Conservation (phyloP, 2,329 filamentous ascomycete genomes). For the Aureobasidium sp. region DNA sequence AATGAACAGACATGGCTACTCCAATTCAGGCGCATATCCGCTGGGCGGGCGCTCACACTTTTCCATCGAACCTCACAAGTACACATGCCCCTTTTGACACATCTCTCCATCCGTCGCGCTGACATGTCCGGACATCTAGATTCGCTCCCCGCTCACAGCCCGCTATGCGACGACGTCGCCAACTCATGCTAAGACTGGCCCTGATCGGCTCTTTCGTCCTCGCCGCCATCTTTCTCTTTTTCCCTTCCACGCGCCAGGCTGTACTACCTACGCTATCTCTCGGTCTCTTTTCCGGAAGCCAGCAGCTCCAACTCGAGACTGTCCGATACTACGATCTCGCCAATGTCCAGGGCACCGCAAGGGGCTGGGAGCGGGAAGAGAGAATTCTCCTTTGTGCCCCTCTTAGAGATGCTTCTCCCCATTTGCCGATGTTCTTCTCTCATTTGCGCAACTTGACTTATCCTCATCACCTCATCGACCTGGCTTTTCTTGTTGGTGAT, state of each 20-base stretch:
- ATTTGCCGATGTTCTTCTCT: slow-evolving; percentile 97
- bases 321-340: slow-evolving; percentile 95
- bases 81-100: not conserved
- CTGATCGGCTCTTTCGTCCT: slow-evolving; percentile 49
- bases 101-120: not conserved
- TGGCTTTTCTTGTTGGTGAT: slow-evolving; percentile 94
- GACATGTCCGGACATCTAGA: slow-evolving; percentile 39
- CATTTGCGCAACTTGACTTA: slow-evolving; percentile 96
- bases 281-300: slow-evolving; percentile 56
- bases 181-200: slow-evolving; percentile 62
- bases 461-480: slow-evolving; percentile 89
- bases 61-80: slow-evolving; percentile 20
- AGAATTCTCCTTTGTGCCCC: slow-evolving; percentile 92
- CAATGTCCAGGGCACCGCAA: slow-evolving; percentile 82
- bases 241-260: slow-evolving; percentile 63
- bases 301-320: slow-evolving; percentile 76
- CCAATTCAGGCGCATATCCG: slow-evolving; percentile 19
- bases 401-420: slow-evolving; percentile 82
- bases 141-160: slow-evolving; percentile 79
- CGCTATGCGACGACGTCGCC: slow-evolving; percentile 64
- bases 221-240: slow-evolving; percentile 61
- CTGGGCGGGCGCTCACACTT: slow-evolving; percentile 18
- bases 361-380: slow-evolving; percentile 94
- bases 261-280: slow-evolving; percentile 58
- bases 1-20: slow-evolving; percentile 18